A percentile compares a stretch with the other conserved stretches of the same genome.
These are phyloP conservation scores for Astragalus membranaceus DNA, from an alignment of 306 rosid genomes.

Conservation along the genomic window DNA sequence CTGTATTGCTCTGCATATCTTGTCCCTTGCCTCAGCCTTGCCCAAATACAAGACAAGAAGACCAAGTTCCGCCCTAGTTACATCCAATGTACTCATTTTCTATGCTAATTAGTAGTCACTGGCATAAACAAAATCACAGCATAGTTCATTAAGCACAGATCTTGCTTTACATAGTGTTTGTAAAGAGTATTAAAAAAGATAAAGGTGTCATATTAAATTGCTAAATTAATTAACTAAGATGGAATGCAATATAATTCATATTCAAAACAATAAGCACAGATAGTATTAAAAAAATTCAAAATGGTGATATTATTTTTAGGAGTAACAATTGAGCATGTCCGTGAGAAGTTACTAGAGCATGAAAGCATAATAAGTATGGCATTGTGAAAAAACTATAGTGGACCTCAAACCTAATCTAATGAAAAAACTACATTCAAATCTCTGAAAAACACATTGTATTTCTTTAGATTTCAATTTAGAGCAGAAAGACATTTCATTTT, in stretches of 20 bases:
- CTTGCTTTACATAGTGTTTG: background rate
- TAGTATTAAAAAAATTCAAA: background rate
- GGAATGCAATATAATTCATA: background rate
- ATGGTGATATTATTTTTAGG: background rate
- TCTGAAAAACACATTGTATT: no score
- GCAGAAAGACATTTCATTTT: no score
- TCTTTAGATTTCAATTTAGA: no score
- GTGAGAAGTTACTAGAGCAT: background rate
- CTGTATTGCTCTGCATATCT: conserved; percentile 95
- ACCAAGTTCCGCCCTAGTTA: conserved; percentile 86
- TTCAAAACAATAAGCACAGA: background rate
- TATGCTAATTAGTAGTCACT: conserved; percentile 11
- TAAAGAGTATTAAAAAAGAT: background rate
- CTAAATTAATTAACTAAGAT: background rate
- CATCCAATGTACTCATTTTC: conserved; percentile 89
- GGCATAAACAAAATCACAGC: conserved; percentile 16
- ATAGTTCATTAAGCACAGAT: background rate
- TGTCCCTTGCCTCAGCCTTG: conserved; percentile 99
- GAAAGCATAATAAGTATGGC: background rate
- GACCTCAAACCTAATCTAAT: background rate
- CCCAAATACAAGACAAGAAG: conserved; percentile 76
- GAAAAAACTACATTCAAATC: no score
- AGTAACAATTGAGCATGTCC: background rate
- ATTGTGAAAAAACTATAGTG: background rate
- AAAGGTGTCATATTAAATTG: background rate